Evolutionary conservation across 805 yeast genomes (phyloP), one percentile per base, ranked within the genome.

Genomic region (Zygotorulaspora florentina): DNA sequence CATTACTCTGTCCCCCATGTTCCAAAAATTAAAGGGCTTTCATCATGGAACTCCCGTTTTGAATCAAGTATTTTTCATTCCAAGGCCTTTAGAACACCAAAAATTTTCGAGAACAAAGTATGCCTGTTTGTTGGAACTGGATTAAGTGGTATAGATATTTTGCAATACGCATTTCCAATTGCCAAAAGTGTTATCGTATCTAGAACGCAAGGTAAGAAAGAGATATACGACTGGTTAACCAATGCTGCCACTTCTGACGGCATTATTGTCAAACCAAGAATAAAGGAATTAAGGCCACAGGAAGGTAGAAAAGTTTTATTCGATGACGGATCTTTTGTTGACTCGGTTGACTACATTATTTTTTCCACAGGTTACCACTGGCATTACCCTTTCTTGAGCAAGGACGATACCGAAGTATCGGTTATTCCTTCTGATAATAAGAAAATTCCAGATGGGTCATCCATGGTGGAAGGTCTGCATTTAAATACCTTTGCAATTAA

Each of bases 181-280:
- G 64, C 59, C 42, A 66, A 54, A 47, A 67, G 48, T 52, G 74
- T 85, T 43, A 84, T 85, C 46, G 70, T 88, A 45, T 78, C 86
- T 34, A 72, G 96, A 45, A 80, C 81, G 52, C 81, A 90, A 83
- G 81, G 75, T 17, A 68, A 70, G 9, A 90, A 85, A 53, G 70
- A 48, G 52, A 49, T 52, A n/a, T 59, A 42, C 57, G 67, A 57
- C 35, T 73, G 74, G 69, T 54, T 74, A 17, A 66, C 69, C 26
- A 61, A 57, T 8, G 74, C 75, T 43, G 59, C 73, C 6, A 58
- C 56, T 12, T 62, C 73, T 11, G 61, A 65, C 5, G 71, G 69
- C 7, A 55, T 72, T 10, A 44, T 42, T 3, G 54, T 56, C 25
- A 68, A 66, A 47, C 68, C 71, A 48, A 72, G 73, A 46, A 52